A percentile compares a stretch with the other conserved stretches of the same genome.
Conservation (phyloP, 2,329 filamentous ascomycete genomes). For the Malbranchea cinnamomea region DNA sequence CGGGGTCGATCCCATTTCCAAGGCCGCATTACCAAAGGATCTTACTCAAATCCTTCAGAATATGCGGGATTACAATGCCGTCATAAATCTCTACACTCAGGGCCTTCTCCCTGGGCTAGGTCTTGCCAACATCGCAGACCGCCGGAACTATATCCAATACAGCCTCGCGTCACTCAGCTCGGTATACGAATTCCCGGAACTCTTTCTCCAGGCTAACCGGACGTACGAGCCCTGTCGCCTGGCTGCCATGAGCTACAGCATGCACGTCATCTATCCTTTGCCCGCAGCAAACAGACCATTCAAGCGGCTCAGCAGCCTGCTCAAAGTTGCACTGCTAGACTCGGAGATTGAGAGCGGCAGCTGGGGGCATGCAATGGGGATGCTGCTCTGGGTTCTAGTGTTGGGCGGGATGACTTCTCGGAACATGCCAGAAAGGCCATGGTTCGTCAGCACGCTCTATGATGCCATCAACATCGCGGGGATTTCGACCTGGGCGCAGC, state of each 20-base stretch:
- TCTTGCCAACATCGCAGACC: conserved; percentile 16
- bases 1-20: conserved; percentile 4
- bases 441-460: conserved; percentile 18
- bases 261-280: conserved; percentile 26
- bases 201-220: conserved; percentile 7
- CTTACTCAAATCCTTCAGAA: conserved; percentile 11
- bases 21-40: conserved; percentile 4
- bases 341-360: conserved; percentile 10
- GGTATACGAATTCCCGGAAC: conserved; percentile 11
- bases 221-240: conserved; percentile 24
- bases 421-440: conserved; percentile 16
- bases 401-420: conserved; percentile 26
- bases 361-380: conserved; percentile 12
- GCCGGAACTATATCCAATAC: conserved; percentile 26
- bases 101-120: conserved; percentile 10
- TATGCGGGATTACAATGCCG: conserved; percentile 16
- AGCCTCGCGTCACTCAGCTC: conserved; percentile 19
- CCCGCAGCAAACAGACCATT: conserved; percentile 25
- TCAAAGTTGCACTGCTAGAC: conserved; percentile 15
- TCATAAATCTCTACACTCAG: conserved; percentile 13
- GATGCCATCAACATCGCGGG: conserved; percentile 11
- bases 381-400: conserved; percentile 23
- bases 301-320: conserved; percentile 14
- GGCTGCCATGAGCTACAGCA: conserved; percentile 21
- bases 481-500: conserved; percentile 15